Evolutionary conservation across 768 basidiomycete species (phyloP).

Genomic region (Imleria badia): DNA sequence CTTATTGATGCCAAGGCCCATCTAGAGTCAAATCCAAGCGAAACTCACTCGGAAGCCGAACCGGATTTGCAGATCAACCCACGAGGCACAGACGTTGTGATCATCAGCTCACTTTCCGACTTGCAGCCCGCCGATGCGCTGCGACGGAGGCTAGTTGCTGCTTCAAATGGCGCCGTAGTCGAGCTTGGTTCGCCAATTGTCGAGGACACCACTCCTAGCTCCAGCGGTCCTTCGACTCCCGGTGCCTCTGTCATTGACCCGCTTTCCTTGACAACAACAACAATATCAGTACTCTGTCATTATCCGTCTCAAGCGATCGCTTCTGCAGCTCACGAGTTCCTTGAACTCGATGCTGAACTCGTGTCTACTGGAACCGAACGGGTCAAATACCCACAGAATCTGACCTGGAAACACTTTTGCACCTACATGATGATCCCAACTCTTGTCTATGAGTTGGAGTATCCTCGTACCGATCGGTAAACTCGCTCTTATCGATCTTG

Average conservation of each 20-base stretch:
- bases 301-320: constrained; percentile 69
- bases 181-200: constrained; percentile 2
- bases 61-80: constrained; percentile 36
- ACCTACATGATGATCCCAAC: constrained; percentile 89
- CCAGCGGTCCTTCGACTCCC: constrained; percentile 2
- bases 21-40: constrained; percentile 30
- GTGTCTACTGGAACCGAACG: constrained; percentile 64
- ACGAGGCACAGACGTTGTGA: constrained; percentile 45
- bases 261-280: constrained; percentile 12
- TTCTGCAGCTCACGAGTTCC: constrained; percentile 69
- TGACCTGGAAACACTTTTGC: constrained; percentile 78
- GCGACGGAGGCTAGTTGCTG: constrained; percentile 53
- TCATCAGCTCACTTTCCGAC: constrained; percentile 52
- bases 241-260: constrained; percentile 7
- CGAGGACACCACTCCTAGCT: constrained; percentile 1
- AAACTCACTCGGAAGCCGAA: constrained; percentile 15
- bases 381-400: constrained; percentile 82
- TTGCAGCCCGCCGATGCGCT: constrained; percentile 50
- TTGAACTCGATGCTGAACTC: constrained; percentile 75
- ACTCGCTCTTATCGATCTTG: constrained; percentile 20
- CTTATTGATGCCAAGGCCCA: constrained; percentile 46
- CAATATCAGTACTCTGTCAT: constrained; percentile 49
- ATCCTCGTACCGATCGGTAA: constrained; percentile 84
- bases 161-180: constrained; percentile 16
- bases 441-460: constrained; percentile 95